phyloP scores from a whole-genome alignment of 208 protist species.

The Lotmaria passim region DNA sequence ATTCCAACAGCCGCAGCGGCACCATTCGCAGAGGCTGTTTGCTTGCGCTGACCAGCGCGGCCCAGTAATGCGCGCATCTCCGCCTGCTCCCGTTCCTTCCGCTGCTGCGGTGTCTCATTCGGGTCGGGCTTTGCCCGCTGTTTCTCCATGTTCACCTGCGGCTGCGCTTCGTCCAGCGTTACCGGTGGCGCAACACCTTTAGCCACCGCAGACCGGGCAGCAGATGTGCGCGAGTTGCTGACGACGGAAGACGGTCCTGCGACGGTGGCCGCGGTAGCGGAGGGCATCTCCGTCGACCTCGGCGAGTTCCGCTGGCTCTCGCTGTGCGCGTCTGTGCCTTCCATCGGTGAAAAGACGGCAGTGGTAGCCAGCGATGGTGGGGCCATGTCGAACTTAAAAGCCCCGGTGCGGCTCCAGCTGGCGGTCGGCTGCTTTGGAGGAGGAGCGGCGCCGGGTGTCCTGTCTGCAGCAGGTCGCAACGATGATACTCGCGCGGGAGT shows the following conservation, averaged over 20 bases:
- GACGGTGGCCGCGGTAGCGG: neutral
- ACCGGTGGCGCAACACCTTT: too few species aligned
- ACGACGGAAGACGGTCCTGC: neutral
- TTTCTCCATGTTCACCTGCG: neutral
- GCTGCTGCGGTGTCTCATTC: slow-evolving; percentile 16
- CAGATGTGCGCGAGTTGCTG: neutral
- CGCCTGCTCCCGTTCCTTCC: slow-evolving; percentile 24
- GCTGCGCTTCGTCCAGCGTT: neutral
- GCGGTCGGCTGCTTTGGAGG: neutral
- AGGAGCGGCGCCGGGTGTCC: too few species aligned
- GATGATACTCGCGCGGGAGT: neutral
- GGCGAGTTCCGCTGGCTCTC: neutral
- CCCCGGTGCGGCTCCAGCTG: slow-evolving; percentile 16
- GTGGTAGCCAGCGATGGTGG: slow-evolving; percentile 1
- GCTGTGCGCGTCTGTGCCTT: neutral
- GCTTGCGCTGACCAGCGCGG: slow-evolving; percentile 2
- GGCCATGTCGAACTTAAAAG: slow-evolving; percentile 30
- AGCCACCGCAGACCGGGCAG: too few species aligned
- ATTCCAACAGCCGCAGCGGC: neutral
- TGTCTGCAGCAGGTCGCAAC: too few species aligned
- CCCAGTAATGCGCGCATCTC: slow-evolving; percentile 28
- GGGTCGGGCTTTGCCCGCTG: neutral
- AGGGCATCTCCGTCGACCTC: neutral
- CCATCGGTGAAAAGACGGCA: slow-evolving; percentile 24
- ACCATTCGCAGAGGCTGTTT: neutral